Base-by-base conservation (phyloP, 225 moss, liverwort and hornwort genomes). In the Sphagnum tenellum region DNA sequence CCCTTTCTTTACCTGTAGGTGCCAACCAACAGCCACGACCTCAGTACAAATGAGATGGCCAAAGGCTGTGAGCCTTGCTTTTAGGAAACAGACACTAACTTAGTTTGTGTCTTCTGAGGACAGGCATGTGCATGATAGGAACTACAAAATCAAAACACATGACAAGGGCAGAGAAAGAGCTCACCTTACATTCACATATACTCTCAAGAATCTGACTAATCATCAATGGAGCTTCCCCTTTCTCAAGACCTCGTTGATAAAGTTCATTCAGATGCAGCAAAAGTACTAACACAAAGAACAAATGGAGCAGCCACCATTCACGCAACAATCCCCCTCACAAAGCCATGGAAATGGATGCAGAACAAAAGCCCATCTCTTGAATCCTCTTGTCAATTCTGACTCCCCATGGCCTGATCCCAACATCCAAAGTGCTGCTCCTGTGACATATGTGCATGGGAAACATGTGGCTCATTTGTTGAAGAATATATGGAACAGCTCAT, bases 181-280 rank as follows among this genome's bases (percentile, higher is more conserved):
- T 80, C 65, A 80, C 83, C 83, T 84, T 73, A 74, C 80, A 77
- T 84, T 72, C 80, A 80, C 77, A 84, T 74, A 84, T 68, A 77
- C 80, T 75, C 77, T 77, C 80, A 77, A 66, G 77, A 80, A 29
- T 29, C 77, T 61, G 61, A 61, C 61, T 79, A 80, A 84, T 77
- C 75, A 77, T 75, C 83, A 14, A 58, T 58, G 12, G 50, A 64
- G 64, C 64, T 7, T 45, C 52, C 64, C 64, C 53, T 14, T 65
- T 65, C 13, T 45, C 44, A 7, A 51, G 51, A 65, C 51, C 65
- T 44, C 51, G 29, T 29, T 29, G 29, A 29, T 29, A 29, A 65
- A 45, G 45, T 65, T 14, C 49, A 45, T 65, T 51, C n/a, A 61
- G 52, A 49, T 65, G 65, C 65, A 65, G 50, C 64, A 44, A 65